phyloP scores from a whole-genome alignment of 257 asterid species.

The Parsonsia alboflavescens region DNA sequence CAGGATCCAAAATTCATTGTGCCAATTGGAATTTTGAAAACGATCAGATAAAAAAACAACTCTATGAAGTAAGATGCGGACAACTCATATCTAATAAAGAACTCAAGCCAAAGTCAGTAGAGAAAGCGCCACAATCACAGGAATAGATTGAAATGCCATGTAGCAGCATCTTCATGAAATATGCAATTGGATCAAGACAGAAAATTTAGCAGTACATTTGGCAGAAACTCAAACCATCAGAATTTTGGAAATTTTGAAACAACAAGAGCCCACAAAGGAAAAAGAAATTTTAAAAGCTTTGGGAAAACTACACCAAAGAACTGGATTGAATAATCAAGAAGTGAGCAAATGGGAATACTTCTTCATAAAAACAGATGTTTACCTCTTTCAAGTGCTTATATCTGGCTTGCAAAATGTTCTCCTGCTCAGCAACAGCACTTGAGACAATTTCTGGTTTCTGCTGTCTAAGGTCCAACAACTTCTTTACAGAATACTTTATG shows the following conservation, averaged over 20 bases:
- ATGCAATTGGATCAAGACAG: background rate
- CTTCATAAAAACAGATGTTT: constrained; percentile 4
- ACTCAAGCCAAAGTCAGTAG: background rate
- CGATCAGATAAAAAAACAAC: background rate
- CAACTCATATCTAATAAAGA: background rate
- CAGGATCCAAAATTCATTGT: background rate
- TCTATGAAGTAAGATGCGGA: background rate
- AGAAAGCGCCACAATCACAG: background rate
- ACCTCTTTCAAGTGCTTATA: constrained; percentile 80
- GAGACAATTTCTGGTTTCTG: constrained; percentile 43
- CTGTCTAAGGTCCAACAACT: constrained; percentile 67
- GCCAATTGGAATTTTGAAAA: background rate
- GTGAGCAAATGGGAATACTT: background rate
- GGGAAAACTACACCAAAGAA: background rate
- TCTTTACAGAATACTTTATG: constrained; percentile 67
- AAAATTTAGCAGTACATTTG: background rate
- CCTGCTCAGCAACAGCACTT: constrained; percentile 60
- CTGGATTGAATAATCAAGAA: background rate
- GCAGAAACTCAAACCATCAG: background rate
- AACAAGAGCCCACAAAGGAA: background rate
- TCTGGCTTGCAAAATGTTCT: constrained; percentile 51
- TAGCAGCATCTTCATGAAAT: background rate
- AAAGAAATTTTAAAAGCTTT: no score
- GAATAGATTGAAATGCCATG: background rate
- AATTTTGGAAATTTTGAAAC: background rate